A percentile compares a stretch with the other conserved stretches of the same genome.
These are phyloP conservation scores for Lactarius quietus DNA, from an alignment of 768 basidiomycete genomes.

Conservation along the genomic window DNA sequence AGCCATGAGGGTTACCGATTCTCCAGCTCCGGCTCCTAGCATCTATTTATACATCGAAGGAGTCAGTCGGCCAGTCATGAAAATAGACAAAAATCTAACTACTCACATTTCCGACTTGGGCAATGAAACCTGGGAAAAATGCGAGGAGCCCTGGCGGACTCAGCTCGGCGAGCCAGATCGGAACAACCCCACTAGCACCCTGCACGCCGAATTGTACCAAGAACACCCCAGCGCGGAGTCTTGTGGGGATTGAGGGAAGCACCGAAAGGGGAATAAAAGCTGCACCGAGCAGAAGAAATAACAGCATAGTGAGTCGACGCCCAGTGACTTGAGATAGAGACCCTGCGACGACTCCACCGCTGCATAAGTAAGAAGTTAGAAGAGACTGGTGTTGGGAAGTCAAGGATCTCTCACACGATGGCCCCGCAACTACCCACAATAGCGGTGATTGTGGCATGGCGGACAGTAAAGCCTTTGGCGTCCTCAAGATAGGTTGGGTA, in stretches of 20 bases:
- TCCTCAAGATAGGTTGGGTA: constrained; percentile 39
- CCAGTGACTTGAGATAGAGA: constrained; percentile 41
- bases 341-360: constrained; percentile 40
- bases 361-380: not conserved
- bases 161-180: constrained; percentile 44
- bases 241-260: constrained; percentile 39
- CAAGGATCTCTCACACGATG: constrained; percentile 25
- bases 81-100: not conserved
- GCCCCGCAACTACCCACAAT: constrained; percentile 40
- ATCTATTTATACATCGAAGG: constrained; percentile 29
- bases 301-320: constrained; percentile 42
- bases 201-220: constrained; percentile 46
- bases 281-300: constrained; percentile 34
- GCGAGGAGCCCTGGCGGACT: constrained; percentile 47
- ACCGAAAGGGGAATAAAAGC: constrained; percentile 42
- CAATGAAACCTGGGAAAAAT: constrained; percentile 41
- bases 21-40: constrained; percentile 42
- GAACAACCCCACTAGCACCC: constrained; percentile 33
- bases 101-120: constrained; percentile 40
- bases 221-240: constrained; percentile 44
- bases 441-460: constrained; percentile 38
- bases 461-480: constrained; percentile 34
- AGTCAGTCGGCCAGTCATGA: not conserved
- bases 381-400: not conserved
- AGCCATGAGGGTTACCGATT: constrained; percentile 41